Percentiles rank a stretch among this genome's conserved stretches.
Conservation (phyloP, 2,329 filamentous ascomycete species). For the Botrytis byssoidea region DNA sequence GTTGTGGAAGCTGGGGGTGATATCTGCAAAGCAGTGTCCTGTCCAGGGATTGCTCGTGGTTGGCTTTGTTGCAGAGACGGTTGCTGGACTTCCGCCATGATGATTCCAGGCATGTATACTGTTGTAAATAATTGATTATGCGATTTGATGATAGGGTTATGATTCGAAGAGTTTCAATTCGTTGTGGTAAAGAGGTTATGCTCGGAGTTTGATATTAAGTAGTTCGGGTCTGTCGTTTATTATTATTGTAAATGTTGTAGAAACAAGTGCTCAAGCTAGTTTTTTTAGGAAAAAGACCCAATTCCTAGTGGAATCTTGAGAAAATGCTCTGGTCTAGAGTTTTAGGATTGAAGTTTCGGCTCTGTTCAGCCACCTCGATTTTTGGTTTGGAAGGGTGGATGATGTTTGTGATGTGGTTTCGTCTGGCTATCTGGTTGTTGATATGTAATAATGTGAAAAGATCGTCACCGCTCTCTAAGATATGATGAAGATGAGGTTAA, state of each 20-base stretch:
- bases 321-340: conserved; percentile 2
- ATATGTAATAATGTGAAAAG: not conserved
- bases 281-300: not conserved
- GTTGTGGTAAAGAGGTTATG: not conserved
- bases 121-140: not conserved
- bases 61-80: conserved; percentile 23
- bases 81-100: conserved; percentile 32
- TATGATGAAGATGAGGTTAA: not conserved
- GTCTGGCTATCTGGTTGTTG: conserved; percentile 1
- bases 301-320: conserved; percentile 6
- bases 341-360: not conserved
- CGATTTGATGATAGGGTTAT: not conserved
- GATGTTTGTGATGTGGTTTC: not conserved
- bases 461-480: conserved; percentile 9
- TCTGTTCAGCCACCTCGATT: conserved; percentile 19
- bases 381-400: not conserved
- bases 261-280: not conserved
- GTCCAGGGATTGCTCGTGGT: conserved; percentile 34
- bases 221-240: not conserved
- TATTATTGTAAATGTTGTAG: not conserved
- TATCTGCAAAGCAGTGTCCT: conserved; percentile 29
- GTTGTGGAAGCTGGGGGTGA: conserved; percentile 26
- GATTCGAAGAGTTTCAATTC: not conserved
- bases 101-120: conserved; percentile 22
- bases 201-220: not conserved